Evolutionary conservation across 345 rosid genomes (phyloP).

Genomic region (Kandelia obovata): DNA sequence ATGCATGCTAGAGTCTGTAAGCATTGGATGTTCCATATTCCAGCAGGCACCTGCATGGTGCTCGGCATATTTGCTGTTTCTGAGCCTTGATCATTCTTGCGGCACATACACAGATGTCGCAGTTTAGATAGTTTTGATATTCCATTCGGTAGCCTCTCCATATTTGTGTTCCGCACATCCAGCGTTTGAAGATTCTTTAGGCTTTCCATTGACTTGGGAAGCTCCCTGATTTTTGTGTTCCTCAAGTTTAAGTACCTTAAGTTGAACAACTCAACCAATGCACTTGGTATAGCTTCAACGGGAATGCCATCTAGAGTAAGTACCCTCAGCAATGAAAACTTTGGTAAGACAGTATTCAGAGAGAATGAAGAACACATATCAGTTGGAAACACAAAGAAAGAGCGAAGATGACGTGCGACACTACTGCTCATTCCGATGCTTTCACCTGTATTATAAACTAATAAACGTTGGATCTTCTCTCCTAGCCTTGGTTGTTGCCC

Average conservation of each 20-base stretch:
- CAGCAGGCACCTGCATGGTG: conserved; percentile 18
- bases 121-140: conserved; percentile 21
- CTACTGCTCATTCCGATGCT: conserved; percentile 14
- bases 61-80: neutral
- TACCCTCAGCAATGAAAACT: conserved; percentile 27
- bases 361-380: conserved; percentile 22
- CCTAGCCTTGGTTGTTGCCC: conserved; percentile 16
- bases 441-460: conserved; percentile 19
- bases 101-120: conserved; percentile 17
- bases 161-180: conserved; percentile 20
- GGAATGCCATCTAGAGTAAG: conserved; percentile 23
- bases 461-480: conserved; percentile 19
- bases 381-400: conserved; percentile 29
- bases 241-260: conserved; percentile 24
- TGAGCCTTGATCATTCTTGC: conserved; percentile 7
- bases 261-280: conserved; percentile 24
- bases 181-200: conserved; percentile 19
- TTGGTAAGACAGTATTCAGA: conserved; percentile 15
- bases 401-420: conserved; percentile 20
- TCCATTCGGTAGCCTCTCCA: conserved; percentile 26
- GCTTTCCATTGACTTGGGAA: conserved; percentile 20
- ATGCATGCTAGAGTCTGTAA: conserved; percentile 28
- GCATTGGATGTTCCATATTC: conserved; percentile 19
- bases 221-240: conserved; percentile 20
- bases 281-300: conserved; percentile 19